These are phyloP conservation scores for Diaporthe aspalathi DNA, from an alignment of 2,329 filamentous ascomycete genomes.

Conservation along the genomic window DNA sequence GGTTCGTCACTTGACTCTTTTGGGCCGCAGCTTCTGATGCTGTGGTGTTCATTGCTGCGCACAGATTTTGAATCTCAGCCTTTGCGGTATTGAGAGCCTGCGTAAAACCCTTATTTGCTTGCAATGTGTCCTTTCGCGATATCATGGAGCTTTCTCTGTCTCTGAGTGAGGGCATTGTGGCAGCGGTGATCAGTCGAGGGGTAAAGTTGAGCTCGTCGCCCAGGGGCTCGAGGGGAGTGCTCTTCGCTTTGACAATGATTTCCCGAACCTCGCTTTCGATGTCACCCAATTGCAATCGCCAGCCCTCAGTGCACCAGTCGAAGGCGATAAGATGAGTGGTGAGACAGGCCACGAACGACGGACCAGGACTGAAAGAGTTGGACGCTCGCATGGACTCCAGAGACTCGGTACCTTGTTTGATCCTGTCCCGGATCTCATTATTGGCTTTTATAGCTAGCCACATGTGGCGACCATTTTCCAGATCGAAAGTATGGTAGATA, in stretches of 20 bases:
- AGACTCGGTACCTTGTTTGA: conserved; percentile 2
- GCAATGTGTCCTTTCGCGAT: neutral
- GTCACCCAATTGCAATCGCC: neutral
- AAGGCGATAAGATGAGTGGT: neutral
- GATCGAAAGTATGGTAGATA: conserved; percentile 32
- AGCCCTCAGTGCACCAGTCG: conserved; percentile 20
- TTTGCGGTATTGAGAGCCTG: neutral
- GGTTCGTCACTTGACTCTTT: neutral
- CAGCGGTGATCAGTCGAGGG: neutral
- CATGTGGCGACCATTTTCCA: conserved; percentile 22
- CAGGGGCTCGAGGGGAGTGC: neutral
- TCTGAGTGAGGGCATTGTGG: neutral
- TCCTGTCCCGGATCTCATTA: conserved; percentile 11
- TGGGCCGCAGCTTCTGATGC: neutral
- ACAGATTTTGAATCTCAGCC: neutral
- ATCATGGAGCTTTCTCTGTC: neutral
- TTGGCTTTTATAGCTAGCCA: conserved; percentile 33
- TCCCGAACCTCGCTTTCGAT: neutral
- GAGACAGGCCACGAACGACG: conserved; percentile 3
- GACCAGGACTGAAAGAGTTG: neutral
- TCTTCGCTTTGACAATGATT: neutral
- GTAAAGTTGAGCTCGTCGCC: neutral
- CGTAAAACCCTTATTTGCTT: neutral
- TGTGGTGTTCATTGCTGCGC: neutral
- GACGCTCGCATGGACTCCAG: conserved; percentile 10